Evolutionary conservation across 257 asterid species (phyloP), one percentile per base, ranked within the genome.

Genomic region (Ilex asprella): DNA sequence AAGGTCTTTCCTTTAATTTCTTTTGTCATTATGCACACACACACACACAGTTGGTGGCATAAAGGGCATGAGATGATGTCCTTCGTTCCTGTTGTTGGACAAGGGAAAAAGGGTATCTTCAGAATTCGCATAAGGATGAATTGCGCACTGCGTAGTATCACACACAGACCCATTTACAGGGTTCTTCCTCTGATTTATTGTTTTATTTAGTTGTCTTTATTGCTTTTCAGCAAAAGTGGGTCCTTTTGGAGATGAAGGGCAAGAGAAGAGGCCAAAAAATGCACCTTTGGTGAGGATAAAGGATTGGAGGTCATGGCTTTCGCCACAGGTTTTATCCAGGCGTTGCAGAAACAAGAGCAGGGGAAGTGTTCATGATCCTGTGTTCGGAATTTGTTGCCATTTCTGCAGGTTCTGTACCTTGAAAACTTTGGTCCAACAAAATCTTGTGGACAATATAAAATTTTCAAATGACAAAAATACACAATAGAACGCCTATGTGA

Each of bases 371-470:
- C 85, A 81, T 63, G 82, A 87, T 79, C 91, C 90, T 65, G 32
- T 79, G 75, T 66, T 78, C 72, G 97, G 97, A 31, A 81, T 90
- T 67, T 80, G 78, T 73, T 90, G 97, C 83, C 97, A 90, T 77
- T 90, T 81, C 67, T 90, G 97, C 97, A 83, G 95, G 96, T 88
- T 59, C 46, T 61, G 21, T 30, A 30, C 50, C 41, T 35, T 35
- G 5, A 35, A 8, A 35, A 35, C 41, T 35, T 35, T 21, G 27
- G 41, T 35, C 41, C 27, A 21, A 21, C 27, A 21, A 21, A 21
- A 21, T 21, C 27, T 21, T 21, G 27, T 21, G 27, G 27, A 49
- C n/a, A 49, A n/a, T 49, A 4, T 49, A 7, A 49, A 3, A 6
- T 49, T 49, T 12, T 15, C 54, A 49, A 49, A 6, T 49, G 54